These are phyloP conservation scores for Corrigiola litoralis DNA, from an alignment of 179 eudicot species.

Conservation along the genomic window DNA sequence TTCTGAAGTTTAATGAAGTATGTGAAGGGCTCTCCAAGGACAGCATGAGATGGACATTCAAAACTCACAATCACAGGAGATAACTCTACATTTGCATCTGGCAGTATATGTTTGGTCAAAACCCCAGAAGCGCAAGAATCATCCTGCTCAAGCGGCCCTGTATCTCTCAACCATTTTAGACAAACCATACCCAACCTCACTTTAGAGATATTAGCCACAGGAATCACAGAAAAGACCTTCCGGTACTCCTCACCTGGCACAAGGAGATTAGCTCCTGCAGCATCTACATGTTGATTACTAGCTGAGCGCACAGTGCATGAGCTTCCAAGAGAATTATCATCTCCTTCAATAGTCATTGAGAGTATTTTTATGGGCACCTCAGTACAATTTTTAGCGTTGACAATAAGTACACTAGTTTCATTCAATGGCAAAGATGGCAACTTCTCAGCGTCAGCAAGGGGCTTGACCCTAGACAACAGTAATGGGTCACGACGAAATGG, in stretches of 20 bases:
- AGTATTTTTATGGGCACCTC: conserved; percentile 81
- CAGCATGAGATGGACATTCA: conserved; percentile 87
- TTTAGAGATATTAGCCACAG: conserved; percentile 36
- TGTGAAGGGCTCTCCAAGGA: conserved; percentile 75
- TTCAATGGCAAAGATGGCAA: conserved; percentile 55
- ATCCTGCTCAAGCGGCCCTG: conserved; percentile 15
- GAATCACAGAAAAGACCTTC: conserved; percentile 68
- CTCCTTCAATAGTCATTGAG: conserved; percentile 59
- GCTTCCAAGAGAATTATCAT: conserved; percentile 37
- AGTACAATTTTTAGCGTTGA: conserved; percentile 69
- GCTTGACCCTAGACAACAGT: conserved; percentile 63
- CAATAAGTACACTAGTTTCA: conserved; percentile 65
- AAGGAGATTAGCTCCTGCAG: conserved; percentile 34
- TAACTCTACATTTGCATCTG: conserved; percentile 59
- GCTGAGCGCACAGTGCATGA: conserved; percentile 42
- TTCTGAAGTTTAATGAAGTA: conserved; percentile 61
- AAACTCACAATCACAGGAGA: conserved; percentile 68
- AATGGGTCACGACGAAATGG: conserved; percentile 86
- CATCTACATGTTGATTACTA: conserved; percentile 27
- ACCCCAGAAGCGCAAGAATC: conserved; percentile 48
- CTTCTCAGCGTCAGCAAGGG: conserved; percentile 37
- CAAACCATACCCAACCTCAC: conserved; percentile 59
- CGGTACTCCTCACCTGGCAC: conserved; percentile 75
- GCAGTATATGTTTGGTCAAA: conserved; percentile 63
- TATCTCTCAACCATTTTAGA: conserved; percentile 72